phyloP scores from a whole-genome alignment of 2,329 filamentous ascomycete genomes.

The Epichloe festucae region DNA sequence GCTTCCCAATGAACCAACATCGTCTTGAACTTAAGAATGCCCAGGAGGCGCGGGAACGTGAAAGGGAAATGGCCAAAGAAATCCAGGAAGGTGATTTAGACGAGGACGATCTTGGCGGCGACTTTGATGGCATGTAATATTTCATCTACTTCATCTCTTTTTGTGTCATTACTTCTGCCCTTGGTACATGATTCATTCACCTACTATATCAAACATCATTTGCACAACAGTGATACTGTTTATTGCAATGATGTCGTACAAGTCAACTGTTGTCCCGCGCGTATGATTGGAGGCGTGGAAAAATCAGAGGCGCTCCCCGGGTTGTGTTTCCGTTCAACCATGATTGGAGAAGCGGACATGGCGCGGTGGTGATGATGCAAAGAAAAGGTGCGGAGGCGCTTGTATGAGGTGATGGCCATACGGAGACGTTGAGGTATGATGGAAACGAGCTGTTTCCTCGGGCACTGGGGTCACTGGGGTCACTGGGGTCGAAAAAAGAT shows the following conservation, averaged over 20 bases:
- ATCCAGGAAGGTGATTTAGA: constrained; percentile 96
- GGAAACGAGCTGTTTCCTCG: neutral
- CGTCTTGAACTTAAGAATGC: constrained; percentile 94
- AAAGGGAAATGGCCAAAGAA: constrained; percentile 96
- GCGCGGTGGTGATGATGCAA: neutral
- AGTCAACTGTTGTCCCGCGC: neutral
- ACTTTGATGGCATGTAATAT: constrained; percentile 85
- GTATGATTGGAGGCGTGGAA: neutral
- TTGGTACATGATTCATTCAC: neutral
- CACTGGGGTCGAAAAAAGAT: neutral
- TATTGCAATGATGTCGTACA: neutral
- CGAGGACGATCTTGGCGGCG: constrained; percentile 87
- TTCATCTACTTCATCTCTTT: constrained; percentile 2
- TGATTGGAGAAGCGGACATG: neutral
- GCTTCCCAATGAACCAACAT: constrained; percentile 99
- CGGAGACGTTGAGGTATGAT: neutral
- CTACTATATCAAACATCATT: neutral
- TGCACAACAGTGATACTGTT: neutral
- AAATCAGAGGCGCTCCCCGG: neutral
- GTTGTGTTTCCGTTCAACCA: neutral
- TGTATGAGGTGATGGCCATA: neutral
- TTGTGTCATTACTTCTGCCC: constrained; percentile 9
- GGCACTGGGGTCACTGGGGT: neutral
- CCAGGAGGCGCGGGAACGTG: constrained; percentile 91
- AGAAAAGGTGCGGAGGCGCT: neutral